Conservation (phyloP, 2,329 filamentous ascomycete genomes). For the Xylaria sp. region DNA sequence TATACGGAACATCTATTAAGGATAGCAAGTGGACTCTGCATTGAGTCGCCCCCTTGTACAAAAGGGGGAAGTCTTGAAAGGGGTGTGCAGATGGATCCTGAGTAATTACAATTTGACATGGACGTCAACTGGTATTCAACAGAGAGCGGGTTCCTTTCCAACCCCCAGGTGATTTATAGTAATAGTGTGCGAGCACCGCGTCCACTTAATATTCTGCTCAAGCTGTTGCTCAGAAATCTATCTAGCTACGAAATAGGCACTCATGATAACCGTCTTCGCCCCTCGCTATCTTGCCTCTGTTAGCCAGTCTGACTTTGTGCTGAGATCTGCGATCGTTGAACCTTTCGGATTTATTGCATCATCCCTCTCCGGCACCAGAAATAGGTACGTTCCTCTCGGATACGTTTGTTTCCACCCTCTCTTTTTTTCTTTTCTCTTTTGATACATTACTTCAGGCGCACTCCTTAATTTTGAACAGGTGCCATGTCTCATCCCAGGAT, state of each 20-base stretch:
- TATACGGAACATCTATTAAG: not conserved
- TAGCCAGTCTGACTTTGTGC: not conserved
- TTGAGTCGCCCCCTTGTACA: not conserved
- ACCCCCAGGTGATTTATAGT: not conserved
- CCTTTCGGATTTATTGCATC: not conserved
- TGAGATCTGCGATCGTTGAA: not conserved
- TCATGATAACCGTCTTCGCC: not conserved
- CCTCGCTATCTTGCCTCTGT: not conserved
- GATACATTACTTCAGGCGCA: not conserved
- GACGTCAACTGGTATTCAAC: no score
- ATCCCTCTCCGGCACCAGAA: not conserved
- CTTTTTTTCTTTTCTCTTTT: constrained; percentile 7
- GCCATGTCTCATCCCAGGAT: not conserved
- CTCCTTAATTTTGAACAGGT: not conserved
- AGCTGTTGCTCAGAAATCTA: no score
- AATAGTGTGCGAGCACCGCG: not conserved
- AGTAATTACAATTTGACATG: not conserved
- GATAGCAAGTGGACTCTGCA: no score
- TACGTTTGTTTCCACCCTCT: not conserved
- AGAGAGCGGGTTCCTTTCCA: not conserved
- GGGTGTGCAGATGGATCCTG: no score
- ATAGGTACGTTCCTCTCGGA: not conserved
- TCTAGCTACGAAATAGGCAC: not conserved
- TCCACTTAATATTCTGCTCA: no score
- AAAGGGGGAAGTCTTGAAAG: not conserved